Percentiles rank a stretch among this genome's conserved stretches.
These are phyloP conservation scores for Ambrosiella cleistominuta DNA, from an alignment of 2,329 filamentous ascomycete genomes.

Conservation along the genomic window DNA sequence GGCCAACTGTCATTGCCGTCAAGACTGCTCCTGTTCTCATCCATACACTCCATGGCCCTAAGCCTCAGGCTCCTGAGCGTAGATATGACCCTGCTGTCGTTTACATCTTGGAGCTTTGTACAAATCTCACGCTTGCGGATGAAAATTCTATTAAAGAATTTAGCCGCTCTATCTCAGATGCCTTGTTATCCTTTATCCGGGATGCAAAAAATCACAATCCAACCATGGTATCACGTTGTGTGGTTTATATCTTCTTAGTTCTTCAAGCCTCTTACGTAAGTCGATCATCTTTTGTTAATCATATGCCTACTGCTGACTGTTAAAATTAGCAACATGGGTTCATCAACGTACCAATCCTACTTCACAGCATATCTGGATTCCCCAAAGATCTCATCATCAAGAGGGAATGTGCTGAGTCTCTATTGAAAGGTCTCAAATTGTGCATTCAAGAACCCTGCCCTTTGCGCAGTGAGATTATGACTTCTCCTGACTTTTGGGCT, in stretches of 20 bases:
- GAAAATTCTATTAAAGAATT: slow-evolving; percentile 52
- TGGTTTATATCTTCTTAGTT: slow-evolving; percentile 72
- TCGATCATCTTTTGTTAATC: slow-evolving; percentile 12
- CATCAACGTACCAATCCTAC: slow-evolving; percentile 74
- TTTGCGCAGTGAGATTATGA: slow-evolving; percentile 80
- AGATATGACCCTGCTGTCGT: slow-evolving; percentile 73
- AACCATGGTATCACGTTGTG: slow-evolving; percentile 64
- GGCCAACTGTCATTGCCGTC: slow-evolving; percentile 61
- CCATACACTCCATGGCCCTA: slow-evolving; percentile 39
- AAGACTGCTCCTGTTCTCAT: slow-evolving; percentile 64
- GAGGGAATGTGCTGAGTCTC: slow-evolving; percentile 38
- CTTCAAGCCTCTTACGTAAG: slow-evolving; percentile 72
- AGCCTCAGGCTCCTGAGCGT: slow-evolving; percentile 36
- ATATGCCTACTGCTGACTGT: slow-evolving; percentile 14
- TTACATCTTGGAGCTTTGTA: slow-evolving; percentile 83
- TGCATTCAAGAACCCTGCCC: slow-evolving; percentile 65
- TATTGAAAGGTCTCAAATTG: slow-evolving; percentile 60
- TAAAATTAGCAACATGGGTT: slow-evolving; percentile 60
- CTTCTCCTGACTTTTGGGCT: slow-evolving; percentile 93
- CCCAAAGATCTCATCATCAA: slow-evolving; percentile 49
- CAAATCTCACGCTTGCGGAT: slow-evolving; percentile 62
- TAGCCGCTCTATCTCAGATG: slow-evolving; percentile 63
- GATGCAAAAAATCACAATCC: slow-evolving; percentile 65
- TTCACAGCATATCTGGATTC: slow-evolving; percentile 82
- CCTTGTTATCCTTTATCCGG: slow-evolving; percentile 64